Evolutionary conservation across 768 basidiomycete species (phyloP), one percentile per base, ranked within the genome.

Genomic region (Guyanaporus albipodus): DNA sequence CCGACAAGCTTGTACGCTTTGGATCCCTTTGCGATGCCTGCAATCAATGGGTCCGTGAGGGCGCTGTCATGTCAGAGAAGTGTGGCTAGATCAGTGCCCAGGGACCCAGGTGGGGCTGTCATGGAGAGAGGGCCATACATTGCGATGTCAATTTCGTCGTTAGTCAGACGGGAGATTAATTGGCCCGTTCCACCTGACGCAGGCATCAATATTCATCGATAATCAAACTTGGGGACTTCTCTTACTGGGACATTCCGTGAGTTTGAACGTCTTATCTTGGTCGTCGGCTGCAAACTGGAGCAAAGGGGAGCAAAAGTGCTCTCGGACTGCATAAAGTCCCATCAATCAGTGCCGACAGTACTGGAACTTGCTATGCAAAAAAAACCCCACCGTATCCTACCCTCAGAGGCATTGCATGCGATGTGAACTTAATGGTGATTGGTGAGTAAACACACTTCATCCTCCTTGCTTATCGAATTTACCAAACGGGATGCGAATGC

Each of bases 261-360:
- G 75, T 5, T 77, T 80, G 63, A 97, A 91, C 0, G 88, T 86
- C 63, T 78, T 70, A 6, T 78, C 80, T 18, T 75, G 70, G 57
- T 95, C 89, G 8, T 65, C 70, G 19, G 78, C 80, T 2, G 83
- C 82, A 58, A 85, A 90, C 61, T 95, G 93, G 3, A 98, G 79
- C 14, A 99, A 73, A 0, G 95, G 95, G 1, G 89, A 87, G 14
- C 87, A 89, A 68, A 97, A 97, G 65, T 96, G 93, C 61, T 91
- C 89, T 26, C 86, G 74, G 39, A 91, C 87, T 87, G 54, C 14
- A 37, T n/a, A 12, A 12, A 24, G 32, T 33, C 18, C 12, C 7
- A n/a, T 21, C 3, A 12, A 22, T 57, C 29, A 64, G 52, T 34
- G 12, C n/a, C 27, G 33, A 22, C n/a, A 21, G 8, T 32, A n/a